Base-by-base conservation (phyloP, 2,329 filamentous ascomycete genomes). In the Neospermospora avenae region DNA sequence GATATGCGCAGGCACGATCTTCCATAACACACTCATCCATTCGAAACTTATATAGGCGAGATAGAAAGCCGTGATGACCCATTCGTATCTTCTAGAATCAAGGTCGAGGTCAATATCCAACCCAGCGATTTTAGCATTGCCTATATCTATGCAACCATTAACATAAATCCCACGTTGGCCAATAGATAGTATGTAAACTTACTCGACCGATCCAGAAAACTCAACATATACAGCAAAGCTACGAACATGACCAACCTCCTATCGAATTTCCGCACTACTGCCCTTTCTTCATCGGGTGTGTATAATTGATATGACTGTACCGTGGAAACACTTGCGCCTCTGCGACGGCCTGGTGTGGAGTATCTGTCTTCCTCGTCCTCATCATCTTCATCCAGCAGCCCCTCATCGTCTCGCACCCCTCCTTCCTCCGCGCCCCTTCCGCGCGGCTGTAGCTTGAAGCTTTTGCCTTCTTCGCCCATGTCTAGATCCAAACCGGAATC, bases 201-300 rank as follows among this genome's bases (percentile, higher is more conserved):
- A 92, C 90, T 96, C 18, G 90, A 93, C 66, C 92, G 82, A 74
- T 96, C 92, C 65, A 96, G 76, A 72, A 96, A 96, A 64, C 87
- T 89, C 63, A 96, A 78, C 79, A 96, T 83, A 72, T 95, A 97
- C 13, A 96, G 80, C 60, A 93, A 73, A 11, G 90, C 89, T 64
- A 96, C 81, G 71, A 96, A 96, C 0, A 90, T 73, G 5, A 96
- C 90, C 56, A 97, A 80, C 65, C 82, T 84, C 58, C 84, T 80
- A 73, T 96, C 92, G 67, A 96, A 85, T 75, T 90, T 92, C 70
- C 79, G 80, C 58, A 92, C 80, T 8, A 96, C 86, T 3, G 79
- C 77, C 22, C 73, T 76, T 71, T 96, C 92, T 73, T 97, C 92
- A 57, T 92, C 87, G 1, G 78, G 77, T 0, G 81, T 84, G 67